Base-by-base conservation (phyloP, 2,329 filamentous ascomycete species). In the Cryphonectria parasitica region DNA sequence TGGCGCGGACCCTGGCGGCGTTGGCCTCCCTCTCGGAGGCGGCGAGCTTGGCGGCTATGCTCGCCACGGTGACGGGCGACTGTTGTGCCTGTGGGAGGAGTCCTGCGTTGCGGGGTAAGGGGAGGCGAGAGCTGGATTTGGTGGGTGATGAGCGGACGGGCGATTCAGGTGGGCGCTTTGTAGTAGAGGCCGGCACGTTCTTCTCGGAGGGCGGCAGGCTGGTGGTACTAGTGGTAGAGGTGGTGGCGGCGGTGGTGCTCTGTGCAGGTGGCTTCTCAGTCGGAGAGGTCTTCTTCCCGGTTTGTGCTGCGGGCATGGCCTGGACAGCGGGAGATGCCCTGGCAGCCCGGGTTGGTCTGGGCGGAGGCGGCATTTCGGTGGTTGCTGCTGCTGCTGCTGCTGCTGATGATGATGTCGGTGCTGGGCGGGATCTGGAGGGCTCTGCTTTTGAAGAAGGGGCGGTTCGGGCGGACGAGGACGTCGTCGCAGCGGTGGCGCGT, bases 1-100 rank as follows among this genome's bases (percentile, higher is more conserved):
- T 91, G 2, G 89, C 89, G 3, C 88, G 82, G 0, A 90, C 88
- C 34, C 89, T 83, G 1, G 88, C 88, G 1, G 89, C 89, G 73
- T 90, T 88, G 4, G 89, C 89, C 67, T 90, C 88, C 25, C 87
- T 83, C 73, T 91, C 89, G 0, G 88, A 88, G 1, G 89, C 89
- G 0, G 88, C 89, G 0, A 91, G 82, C 78, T 91, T 91, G 39
- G 88, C 88, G 0, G 87, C 86, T 72, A 91, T 91, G 45, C 82
- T 85, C 11, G 87, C 86, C 84, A 90, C 89, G 28, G 86, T 89
- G 3, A 90, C 78, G 0, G 88, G 88, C 39, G 85, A 88, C 73
- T 89, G 87, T 64, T 86, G 84, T 6, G 82, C 79, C 1, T 78
- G 76, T 4, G 81, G 81, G 28, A 76, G 73, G 25, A 76, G 70